Evolutionary conservation across 2,329 filamentous ascomycete genomes (phyloP), one percentile per base, ranked within the genome.

Genomic region (Fusarium sp.): DNA sequence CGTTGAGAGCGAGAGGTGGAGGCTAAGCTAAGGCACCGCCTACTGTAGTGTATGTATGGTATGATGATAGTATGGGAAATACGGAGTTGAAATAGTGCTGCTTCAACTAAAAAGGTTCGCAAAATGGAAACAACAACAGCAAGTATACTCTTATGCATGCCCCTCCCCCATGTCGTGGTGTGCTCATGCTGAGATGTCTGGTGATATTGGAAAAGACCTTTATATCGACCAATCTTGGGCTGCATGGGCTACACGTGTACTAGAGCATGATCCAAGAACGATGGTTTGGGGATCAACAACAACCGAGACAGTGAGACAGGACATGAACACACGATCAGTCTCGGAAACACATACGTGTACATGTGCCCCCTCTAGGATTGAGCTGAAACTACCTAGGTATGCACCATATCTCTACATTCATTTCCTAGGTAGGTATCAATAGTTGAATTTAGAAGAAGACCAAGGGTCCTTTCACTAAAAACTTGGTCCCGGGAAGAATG

Each of bases 211-310:
- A 27, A 36, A 37, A 42, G 19, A 47, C 41, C 14, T 36, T 19
- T 29, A 44, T 19, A 27, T 51, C 49, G 53, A 51, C 67, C 67
- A 70, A 70, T 70, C 67, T 69, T 58, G 65, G 49, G 61, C 42
- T 39, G 49, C 43, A 39, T 45, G 58, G 53, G 35, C 56, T 70
- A 70, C 67, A 70, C 67, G 67, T 70, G 67, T 70, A 56, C 45
- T 27, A 32, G 54, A 43, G 54, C 50, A 36, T 29, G 23, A 25
- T 35, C 41, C 39, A 51, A 47, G 19, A 31, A 31, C 11, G 39
- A 43, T 31, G 27, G 48, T 25, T 23, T 27, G 43, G 41, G 44
- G 47, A 35, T 27, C 23, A 44, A n/a, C 14, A 37, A 53, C 43
- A 17, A 45, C 43, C 39, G 21, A 41, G 45, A 49, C 49, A 32